phyloP scores from a whole-genome alignment of 169 alveolate species.

The Cryptosporidium sp. region DNA sequence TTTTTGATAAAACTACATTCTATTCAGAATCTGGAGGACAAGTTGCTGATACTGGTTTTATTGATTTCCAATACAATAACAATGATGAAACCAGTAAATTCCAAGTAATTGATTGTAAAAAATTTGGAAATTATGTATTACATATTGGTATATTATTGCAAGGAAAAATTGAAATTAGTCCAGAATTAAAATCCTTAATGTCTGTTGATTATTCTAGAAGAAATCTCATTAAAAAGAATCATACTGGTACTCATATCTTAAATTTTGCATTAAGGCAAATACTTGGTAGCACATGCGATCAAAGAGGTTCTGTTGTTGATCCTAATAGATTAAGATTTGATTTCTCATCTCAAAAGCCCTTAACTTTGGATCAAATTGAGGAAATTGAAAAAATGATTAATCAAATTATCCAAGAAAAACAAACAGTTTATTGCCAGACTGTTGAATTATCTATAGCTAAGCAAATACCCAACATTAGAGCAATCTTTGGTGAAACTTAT shows the following conservation, averaged over 20 bases:
- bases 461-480: conserved; percentile 80
- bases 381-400: conserved; percentile 80
- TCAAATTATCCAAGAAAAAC: conserved; percentile 80
- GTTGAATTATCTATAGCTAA: conserved; percentile 81
- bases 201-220: conserved; percentile 88
- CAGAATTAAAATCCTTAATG: conserved; percentile 59
- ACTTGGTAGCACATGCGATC: conserved; percentile 84
- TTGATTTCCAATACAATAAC: conserved; percentile 28
- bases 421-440: conserved; percentile 80
- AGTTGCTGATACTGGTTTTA: conserved; percentile 76
- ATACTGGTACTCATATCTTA: conserved; percentile 92
- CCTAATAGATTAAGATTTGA: conserved; percentile 89
- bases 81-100: conserved; percentile 76
- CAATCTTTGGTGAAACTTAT: conserved; percentile 91
- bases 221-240: conserved; percentile 90
- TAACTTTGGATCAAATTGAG: conserved; percentile 81
- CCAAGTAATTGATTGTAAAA: conserved; percentile 87
- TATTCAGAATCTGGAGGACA: conserved; percentile 90
- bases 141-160: conserved; percentile 85
- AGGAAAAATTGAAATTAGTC: conserved; percentile 47
- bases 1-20: conserved; percentile 88
- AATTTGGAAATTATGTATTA: conserved; percentile 87
- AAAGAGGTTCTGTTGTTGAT: conserved; percentile 88
- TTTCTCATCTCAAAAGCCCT: conserved; percentile 82
- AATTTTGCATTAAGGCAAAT: conserved; percentile 87